Percentiles rank a stretch among this genome's conserved stretches.
These are phyloP conservation scores for Fraxinus pennsylvanica DNA, from an alignment of 257 asterid species.

Conservation along the genomic window DNA sequence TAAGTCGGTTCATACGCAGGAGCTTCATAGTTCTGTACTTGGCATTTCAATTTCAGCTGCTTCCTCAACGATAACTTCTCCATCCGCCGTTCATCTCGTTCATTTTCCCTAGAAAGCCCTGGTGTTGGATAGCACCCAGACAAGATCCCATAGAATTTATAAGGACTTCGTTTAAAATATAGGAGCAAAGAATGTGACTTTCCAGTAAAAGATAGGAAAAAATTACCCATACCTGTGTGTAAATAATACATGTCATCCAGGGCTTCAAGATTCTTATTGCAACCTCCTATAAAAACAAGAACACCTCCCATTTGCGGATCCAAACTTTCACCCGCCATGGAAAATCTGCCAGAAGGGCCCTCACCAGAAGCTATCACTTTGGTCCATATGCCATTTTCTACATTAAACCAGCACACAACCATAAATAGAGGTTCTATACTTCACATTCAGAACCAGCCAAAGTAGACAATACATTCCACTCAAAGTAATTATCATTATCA, in stretches of 20 bases:
- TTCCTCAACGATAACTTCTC: slow-evolving; percentile 88
- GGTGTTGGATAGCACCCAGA: slow-evolving; percentile 18
- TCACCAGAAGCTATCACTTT: slow-evolving; percentile 64
- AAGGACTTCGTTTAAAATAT: not conserved
- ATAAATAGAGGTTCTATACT: not conserved
- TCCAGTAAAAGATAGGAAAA: slow-evolving; percentile 5
- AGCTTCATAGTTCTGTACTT: slow-evolving; percentile 49
- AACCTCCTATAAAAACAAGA: slow-evolving; percentile 88
- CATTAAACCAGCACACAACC: slow-evolving; percentile 21
- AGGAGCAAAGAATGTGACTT: slow-evolving; percentile 21
- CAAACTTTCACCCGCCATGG: slow-evolving; percentile 90
- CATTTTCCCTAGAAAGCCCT: slow-evolving; percentile 68
- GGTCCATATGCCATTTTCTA: slow-evolving; percentile 82
- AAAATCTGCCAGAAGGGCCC: slow-evolving; percentile 92
- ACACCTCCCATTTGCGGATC: slow-evolving; percentile 86
- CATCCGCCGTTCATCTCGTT: slow-evolving; percentile 65
- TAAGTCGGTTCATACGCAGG: slow-evolving; percentile 43
- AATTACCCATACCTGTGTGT: slow-evolving; percentile 69
- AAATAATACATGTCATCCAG: slow-evolving; percentile 83
- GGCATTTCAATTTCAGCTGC: slow-evolving; percentile 85
- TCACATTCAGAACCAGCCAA: slow-evolving; percentile 17
- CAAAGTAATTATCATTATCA: slow-evolving; percentile 11
- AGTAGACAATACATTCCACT: not conserved
- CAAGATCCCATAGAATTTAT: slow-evolving; percentile 14
- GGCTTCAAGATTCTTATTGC: slow-evolving; percentile 94